Conservation (phyloP, 169 alveolate genomes). For the Plasmodium blacklocki region DNA sequence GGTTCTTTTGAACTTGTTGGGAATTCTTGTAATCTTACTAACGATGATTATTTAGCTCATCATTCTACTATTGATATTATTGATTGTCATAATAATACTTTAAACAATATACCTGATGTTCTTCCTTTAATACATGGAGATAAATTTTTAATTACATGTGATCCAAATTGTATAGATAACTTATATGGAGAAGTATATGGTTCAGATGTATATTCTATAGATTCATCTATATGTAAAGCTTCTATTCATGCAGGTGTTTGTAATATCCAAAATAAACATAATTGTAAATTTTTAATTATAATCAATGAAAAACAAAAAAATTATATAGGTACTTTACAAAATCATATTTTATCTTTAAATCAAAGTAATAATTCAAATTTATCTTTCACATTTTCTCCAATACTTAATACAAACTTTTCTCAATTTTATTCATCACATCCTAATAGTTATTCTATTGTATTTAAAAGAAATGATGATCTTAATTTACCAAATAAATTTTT, state of each 20-base stretch:
- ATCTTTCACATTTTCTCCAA: constrained; percentile 29
- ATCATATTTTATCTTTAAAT: constrained; percentile 37
- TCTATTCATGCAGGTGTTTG: constrained; percentile 71
- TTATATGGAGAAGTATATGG: constrained; percentile 32
- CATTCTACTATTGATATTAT: constrained; percentile 67
- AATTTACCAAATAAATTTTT: constrained; percentile 35
- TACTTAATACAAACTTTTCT: neutral
- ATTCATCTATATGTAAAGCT: constrained; percentile 43
- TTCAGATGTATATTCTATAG: constrained; percentile 47
- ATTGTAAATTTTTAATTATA: constrained; percentile 34
- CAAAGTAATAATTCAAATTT: constrained; percentile 7
- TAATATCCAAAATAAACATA: neutral
- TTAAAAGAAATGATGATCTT: constrained; percentile 26
- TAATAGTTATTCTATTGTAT: constrained; percentile 61
- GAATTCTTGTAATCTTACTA: constrained; percentile 56
- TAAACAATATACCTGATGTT: constrained; percentile 65
- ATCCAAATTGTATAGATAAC: constrained; percentile 46
- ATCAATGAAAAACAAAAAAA: constrained; percentile 5
- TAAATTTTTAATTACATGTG: constrained; percentile 76
- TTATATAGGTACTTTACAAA: constrained; percentile 47
- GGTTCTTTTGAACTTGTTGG: constrained; percentile 84
- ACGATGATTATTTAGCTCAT: constrained; percentile 20
- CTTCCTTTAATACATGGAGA: constrained; percentile 68
- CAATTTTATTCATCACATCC: constrained; percentile 7
- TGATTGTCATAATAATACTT: constrained; percentile 49